Evolutionary conservation across 495 filamentous ascomycete genomes (phyloP).

Genomic region (Podospora didyma): DNA sequence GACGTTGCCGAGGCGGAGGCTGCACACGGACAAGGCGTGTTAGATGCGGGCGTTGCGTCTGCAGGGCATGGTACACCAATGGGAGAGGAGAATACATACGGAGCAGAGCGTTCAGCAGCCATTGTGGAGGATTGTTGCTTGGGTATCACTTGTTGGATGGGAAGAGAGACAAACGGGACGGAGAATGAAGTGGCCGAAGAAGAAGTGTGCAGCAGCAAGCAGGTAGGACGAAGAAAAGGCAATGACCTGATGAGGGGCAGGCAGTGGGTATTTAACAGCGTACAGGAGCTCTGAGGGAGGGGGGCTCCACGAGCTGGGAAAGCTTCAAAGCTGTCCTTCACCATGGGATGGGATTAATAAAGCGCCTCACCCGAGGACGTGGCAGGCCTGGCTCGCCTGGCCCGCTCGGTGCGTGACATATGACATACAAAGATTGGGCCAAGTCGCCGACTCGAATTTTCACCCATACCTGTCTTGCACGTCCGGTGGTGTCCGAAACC

Average conservation of each 20-base stretch:
- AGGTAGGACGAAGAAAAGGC: not conserved
- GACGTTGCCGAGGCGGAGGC: conserved; percentile 82
- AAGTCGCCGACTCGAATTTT: not conserved
- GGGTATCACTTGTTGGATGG: conserved; percentile 8
- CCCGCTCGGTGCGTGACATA: not conserved
- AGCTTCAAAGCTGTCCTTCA: not conserved
- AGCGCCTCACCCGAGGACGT: not conserved
- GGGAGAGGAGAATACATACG: conserved; percentile 36
- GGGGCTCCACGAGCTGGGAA: conserved; percentile 4
- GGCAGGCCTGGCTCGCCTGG: no score
- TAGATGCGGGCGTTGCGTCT: not conserved
- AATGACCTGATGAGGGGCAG: conserved; percentile 9
- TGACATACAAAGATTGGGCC: not conserved
- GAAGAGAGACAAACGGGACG: not conserved
- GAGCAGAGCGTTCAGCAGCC: conserved; percentile 46
- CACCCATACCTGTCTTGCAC: not conserved
- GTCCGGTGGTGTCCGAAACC: conserved; percentile 1
- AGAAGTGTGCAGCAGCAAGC: not conserved
- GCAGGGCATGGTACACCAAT: not conserved
- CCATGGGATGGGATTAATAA: not conserved
- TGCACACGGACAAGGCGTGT: conserved; percentile 15
- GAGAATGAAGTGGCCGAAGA: conserved; percentile 1
- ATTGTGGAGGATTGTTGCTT: conserved; percentile 34
- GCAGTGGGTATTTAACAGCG: conserved; percentile 14
- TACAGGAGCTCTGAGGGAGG: not conserved